Conservation (phyloP, 2,329 filamentous ascomycete species). For the Neofusicoccum sp. region DNA sequence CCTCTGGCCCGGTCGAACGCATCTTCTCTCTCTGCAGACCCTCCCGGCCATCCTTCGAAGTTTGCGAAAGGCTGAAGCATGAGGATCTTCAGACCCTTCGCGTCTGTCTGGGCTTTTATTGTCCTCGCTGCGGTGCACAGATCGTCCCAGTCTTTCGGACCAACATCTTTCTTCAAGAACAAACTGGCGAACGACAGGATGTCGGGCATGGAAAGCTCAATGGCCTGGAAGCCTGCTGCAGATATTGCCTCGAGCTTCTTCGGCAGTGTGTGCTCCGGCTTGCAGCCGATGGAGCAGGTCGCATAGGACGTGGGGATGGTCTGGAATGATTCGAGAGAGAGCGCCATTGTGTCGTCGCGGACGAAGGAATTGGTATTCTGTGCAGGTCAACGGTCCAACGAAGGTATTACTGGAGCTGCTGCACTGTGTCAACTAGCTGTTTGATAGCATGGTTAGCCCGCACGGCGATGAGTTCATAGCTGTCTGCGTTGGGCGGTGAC, state of each 20-base stretch:
- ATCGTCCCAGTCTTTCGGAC: constrained; percentile 61
- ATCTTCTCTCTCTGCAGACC: constrained; percentile 60
- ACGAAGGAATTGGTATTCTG: neutral
- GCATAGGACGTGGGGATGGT: constrained; percentile 57
- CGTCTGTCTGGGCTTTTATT: constrained; percentile 58
- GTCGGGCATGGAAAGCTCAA: constrained; percentile 77
- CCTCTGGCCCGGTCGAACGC: constrained; percentile 65
- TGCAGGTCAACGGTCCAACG: neutral
- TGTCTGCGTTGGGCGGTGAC: neutral
- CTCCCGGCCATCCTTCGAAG: constrained; percentile 72
- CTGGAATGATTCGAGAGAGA: constrained; percentile 39
- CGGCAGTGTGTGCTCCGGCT: constrained; percentile 55
- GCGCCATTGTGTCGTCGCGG: constrained; percentile 32
- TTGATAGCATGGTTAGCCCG: neutral
- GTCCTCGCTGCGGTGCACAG: constrained; percentile 58
- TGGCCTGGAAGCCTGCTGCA: constrained; percentile 66
- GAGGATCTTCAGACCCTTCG: constrained; percentile 62
- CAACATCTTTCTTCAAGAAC: constrained; percentile 54
- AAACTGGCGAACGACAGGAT: constrained; percentile 64
- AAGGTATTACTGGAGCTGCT: too few relatives aligned
- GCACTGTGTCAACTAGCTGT: neutral
- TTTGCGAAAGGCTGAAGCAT: constrained; percentile 77
- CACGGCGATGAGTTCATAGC: constrained; percentile 1
- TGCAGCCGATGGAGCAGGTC: constrained; percentile 58
- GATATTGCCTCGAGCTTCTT: constrained; percentile 65